Evolutionary conservation across 148 eudicot species (phyloP).

Genomic region (Cornus controversa): DNA sequence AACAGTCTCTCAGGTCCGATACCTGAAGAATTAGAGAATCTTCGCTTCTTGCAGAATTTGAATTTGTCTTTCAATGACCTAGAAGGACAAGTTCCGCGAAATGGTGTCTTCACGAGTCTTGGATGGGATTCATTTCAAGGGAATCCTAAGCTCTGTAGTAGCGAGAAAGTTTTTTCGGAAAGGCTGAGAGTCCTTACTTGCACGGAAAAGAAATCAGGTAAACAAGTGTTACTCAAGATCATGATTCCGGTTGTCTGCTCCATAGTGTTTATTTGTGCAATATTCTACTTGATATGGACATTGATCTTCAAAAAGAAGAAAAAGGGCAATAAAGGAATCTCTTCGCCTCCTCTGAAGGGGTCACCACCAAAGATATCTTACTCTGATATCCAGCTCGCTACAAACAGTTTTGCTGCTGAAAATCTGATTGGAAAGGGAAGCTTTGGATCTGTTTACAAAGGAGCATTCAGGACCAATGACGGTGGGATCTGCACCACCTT

Average conservation of each 20-base stretch:
- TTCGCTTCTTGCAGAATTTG: background rate
- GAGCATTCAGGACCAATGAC: background rate
- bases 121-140: slow-evolving; percentile 14
- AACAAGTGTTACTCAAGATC: slow-evolving; percentile 1
- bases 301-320: slow-evolving; percentile 1
- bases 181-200: slow-evolving; percentile 11
- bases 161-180: slow-evolving; percentile 1
- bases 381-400: slow-evolving; percentile 4
- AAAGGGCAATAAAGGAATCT: background rate
- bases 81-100: slow-evolving; percentile 9
- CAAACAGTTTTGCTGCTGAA: slow-evolving; percentile 1
- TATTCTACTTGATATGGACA: background rate
- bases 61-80: slow-evolving; percentile 15
- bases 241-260: slow-evolving; percentile 2
- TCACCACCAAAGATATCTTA: slow-evolving; percentile 11
- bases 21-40: slow-evolving; percentile 5
- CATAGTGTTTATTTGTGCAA: background rate
- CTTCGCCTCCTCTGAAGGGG: background rate
- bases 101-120: slow-evolving; percentile 6
- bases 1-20: slow-evolving; percentile 16
- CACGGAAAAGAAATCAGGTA: background rate
- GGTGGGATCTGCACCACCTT: background rate
- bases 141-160: slow-evolving; percentile 6
- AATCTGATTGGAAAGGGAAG: slow-evolving; percentile 18
- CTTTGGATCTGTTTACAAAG: slow-evolving; percentile 21